Base-by-base conservation (phyloP, 768 basidiomycete genomes). In the Boletellus ananas region DNA sequence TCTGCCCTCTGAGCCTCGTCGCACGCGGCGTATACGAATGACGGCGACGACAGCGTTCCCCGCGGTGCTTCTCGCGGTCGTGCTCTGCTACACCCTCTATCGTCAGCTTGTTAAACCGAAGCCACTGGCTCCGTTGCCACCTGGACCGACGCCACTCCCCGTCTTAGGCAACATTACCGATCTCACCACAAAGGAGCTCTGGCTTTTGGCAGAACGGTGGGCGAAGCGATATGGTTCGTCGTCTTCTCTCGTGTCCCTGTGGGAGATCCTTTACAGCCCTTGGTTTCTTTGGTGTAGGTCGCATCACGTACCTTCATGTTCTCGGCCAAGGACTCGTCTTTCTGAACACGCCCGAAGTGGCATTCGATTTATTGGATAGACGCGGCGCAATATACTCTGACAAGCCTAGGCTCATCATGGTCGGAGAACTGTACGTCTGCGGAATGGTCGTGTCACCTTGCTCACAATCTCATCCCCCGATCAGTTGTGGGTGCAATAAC, bases 321-420 rank as follows among this genome's bases (percentile, higher is more conserved):
- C 72, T 85, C 41, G 84, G 85, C 0, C 79, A 86, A 52, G 77
- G 79, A 2, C 76, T 90, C 31, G 71, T 89, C 27, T 84, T 90
- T 66, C 58, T 89, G 45, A 85, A 82, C 66, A 78, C 77, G 31
- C 74, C 76, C 7, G 76, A 84, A 34, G 81, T 75, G 0, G 78
- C 76, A 0, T 70, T 72, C 34, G 87, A 88, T 33, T 67, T 91
- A 48, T 69, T 91, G 55, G 87, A 90, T 48, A 84, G 79, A 60
- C 77, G 80, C 27, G 84, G 86, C 7, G 70, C 77, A 9, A 81
- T 87, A 25, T 90, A 89, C 64, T 83, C 87, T 8, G 88, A 89
- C 69, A 86, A 84, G 63, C 85, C 85, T 0, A 68, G 71, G 21
- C 70, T 87, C 20, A 73, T 84, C 38, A 89, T 90, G 87, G 72